These are phyloP conservation scores for Cynanchum wilfordii DNA, from an alignment of 257 asterid species.

Conservation along the genomic window DNA sequence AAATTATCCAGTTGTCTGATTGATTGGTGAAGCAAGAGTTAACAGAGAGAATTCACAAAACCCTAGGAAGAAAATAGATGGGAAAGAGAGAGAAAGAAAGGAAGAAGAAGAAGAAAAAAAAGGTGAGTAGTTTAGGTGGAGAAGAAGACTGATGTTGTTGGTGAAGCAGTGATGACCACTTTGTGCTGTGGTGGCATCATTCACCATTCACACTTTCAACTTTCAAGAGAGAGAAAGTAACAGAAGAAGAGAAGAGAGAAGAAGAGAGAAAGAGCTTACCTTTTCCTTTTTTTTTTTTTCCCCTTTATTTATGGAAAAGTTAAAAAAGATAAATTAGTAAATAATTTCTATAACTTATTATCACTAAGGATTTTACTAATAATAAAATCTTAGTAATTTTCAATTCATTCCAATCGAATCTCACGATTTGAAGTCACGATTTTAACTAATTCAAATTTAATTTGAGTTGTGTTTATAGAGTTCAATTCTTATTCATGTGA, in stretches of 20 bases:
- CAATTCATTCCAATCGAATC: too few relatives aligned
- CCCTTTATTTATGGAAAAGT: not conserved
- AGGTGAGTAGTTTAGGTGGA: constrained; percentile 18
- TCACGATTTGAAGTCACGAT: too few relatives aligned
- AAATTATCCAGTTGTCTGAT: constrained; percentile 7
- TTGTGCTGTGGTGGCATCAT: constrained; percentile 34
- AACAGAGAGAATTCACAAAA: constrained; percentile 5
- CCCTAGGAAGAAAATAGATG: constrained; percentile 12
- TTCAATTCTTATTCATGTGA: too few relatives aligned
- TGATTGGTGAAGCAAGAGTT: constrained; percentile 5
- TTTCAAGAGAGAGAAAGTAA: constrained; percentile 18
- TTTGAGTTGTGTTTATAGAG: too few relatives aligned
- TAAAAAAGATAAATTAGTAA: not conserved
- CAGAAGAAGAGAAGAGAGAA: not conserved
- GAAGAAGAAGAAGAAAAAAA: constrained; percentile 3
- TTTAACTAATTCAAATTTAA: too few relatives aligned
- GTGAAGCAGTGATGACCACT: constrained; percentile 29
- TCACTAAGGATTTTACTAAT: too few relatives aligned
- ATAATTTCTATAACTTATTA: not conserved
- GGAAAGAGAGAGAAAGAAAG: not conserved
- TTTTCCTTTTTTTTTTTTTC: not conserved
- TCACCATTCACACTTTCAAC: constrained; percentile 25
- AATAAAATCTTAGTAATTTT: too few relatives aligned
- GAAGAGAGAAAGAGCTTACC: not conserved
- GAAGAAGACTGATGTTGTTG: constrained; percentile 30